These are phyloP conservation scores for Kwoniella shivajii DNA, from an alignment of 1,284 basidiomycete species.

Conservation along the genomic window DNA sequence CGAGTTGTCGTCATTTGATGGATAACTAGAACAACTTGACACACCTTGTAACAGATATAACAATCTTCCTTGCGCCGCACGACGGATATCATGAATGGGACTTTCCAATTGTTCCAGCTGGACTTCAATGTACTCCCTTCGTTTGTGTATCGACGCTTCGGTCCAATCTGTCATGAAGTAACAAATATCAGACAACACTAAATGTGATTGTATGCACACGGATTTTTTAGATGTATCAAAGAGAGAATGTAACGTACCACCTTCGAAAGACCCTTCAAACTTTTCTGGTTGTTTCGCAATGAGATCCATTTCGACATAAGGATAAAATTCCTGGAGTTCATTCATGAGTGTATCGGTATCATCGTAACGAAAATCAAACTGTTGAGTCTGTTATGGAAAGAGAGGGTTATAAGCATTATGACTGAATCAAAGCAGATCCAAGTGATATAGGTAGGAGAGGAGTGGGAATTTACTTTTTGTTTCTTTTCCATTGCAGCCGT, in stretches of 20 bases:
- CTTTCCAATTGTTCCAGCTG: slow-evolving; percentile 84
- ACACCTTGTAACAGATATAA: slow-evolving; percentile 89
- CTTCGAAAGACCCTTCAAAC: slow-evolving; percentile 79
- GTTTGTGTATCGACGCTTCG: slow-evolving; percentile 62
- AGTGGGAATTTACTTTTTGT: slow-evolving; percentile 38
- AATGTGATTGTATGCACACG: neutral
- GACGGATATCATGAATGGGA: slow-evolving; percentile 76
- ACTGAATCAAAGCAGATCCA: neutral
- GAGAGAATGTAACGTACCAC: slow-evolving; percentile 59
- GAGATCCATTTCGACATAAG: slow-evolving; percentile 92
- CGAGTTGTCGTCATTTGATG: neutral
- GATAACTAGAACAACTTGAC: slow-evolving; percentile 7
- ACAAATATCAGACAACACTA: neutral
- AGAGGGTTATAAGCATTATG: neutral
- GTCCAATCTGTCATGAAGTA: slow-evolving; percentile 76
- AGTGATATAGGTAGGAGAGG: too few relatives aligned
- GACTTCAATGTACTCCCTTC: slow-evolving; percentile 69
- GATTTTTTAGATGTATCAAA: neutral
- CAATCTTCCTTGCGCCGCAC: slow-evolving; percentile 80
- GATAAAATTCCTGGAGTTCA: slow-evolving; percentile 98
- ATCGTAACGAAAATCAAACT: slow-evolving; percentile 87
- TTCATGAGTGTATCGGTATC: slow-evolving; percentile 94
- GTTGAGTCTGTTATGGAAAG: slow-evolving; percentile 61
- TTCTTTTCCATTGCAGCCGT: slow-evolving; percentile 27
- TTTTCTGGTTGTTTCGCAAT: slow-evolving; percentile 83